Conservation (phyloP, 108 stramenopile species). For the Cyclotella cryptica region DNA sequence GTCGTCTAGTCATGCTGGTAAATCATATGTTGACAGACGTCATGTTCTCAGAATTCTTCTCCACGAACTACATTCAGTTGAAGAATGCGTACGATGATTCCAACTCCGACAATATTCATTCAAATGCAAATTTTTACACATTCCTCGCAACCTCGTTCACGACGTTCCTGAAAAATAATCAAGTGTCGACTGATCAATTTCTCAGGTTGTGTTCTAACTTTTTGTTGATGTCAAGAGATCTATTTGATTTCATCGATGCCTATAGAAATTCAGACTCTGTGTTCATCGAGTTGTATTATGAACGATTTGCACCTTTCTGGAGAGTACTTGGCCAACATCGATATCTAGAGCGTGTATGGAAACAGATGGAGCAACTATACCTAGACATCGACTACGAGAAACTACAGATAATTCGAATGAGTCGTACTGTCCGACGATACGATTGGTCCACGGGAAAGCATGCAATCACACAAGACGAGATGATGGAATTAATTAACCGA, state of each 20-base stretch:
- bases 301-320: constrained; percentile 8
- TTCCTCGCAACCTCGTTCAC: not conserved
- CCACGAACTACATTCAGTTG: not conserved
- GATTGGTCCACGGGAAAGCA: not conserved
- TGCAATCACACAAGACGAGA: constrained; percentile 12
- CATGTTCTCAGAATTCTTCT: not conserved
- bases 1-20: not conserved
- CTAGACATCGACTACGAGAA: not conserved
- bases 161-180: not conserved
- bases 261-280: constrained; percentile 10
- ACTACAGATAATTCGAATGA: not conserved
- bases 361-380: constrained; percentile 3
- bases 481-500: constrained; percentile 5
- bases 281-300: not conserved
- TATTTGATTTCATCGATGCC: constrained; percentile 2
- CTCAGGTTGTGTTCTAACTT: not conserved
- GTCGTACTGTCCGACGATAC: constrained; percentile 8
- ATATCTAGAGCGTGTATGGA: not conserved
- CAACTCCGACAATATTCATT: not conserved
- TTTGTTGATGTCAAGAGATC: constrained; percentile 5
- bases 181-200: not conserved
- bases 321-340: constrained; percentile 5
- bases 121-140: not conserved
- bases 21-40: not conserved
- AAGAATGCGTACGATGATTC: not conserved